Evolutionary conservation across 257 asterid genomes (phyloP).

Genomic region (Henckelia pumila): DNA sequence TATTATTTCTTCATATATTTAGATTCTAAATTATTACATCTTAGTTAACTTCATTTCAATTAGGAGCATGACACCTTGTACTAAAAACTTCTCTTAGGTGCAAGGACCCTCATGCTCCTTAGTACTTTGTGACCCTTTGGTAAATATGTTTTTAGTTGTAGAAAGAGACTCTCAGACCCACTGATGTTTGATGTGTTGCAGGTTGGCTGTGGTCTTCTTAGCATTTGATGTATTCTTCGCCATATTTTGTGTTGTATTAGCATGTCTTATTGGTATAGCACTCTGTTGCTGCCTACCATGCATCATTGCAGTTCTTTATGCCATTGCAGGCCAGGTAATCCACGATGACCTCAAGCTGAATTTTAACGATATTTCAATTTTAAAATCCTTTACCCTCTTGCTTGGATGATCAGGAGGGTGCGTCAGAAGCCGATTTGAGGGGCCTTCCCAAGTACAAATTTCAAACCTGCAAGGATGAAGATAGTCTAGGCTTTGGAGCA

Average conservation of each 20-base stretch:
- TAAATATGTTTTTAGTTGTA: conserved; percentile 6
- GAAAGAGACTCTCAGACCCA: conserved; percentile 19
- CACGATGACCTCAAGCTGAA: neutral
- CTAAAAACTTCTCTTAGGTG: neutral
- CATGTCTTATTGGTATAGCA: conserved; percentile 90
- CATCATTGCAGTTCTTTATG: conserved; percentile 93
- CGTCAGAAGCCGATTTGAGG: conserved; percentile 90
- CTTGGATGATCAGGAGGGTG: conserved; percentile 73
- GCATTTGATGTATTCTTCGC: conserved; percentile 99
- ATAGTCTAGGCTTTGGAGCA: conserved; percentile 46
- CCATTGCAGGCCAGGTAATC: conserved; percentile 95
- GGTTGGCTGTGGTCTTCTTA: conserved; percentile 96
- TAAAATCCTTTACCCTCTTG: conserved; percentile 4
- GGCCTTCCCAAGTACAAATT: conserved; percentile 77
- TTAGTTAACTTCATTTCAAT: neutral
- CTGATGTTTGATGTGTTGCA: conserved; percentile 51
- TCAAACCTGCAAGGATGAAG: conserved; percentile 59
- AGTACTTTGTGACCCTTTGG: too few species aligned
- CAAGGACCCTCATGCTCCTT: neutral
- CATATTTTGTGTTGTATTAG: conserved; percentile 86
- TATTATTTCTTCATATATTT: neutral
- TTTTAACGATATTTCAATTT: neutral
- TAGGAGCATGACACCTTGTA: neutral
- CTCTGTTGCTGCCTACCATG: conserved; percentile 99
- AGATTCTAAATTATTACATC: too few species aligned